Evolutionary conservation across 768 basidiomycete genomes (phyloP), one percentile per base, ranked within the genome.

Genomic region (Pholiota microspora): DNA sequence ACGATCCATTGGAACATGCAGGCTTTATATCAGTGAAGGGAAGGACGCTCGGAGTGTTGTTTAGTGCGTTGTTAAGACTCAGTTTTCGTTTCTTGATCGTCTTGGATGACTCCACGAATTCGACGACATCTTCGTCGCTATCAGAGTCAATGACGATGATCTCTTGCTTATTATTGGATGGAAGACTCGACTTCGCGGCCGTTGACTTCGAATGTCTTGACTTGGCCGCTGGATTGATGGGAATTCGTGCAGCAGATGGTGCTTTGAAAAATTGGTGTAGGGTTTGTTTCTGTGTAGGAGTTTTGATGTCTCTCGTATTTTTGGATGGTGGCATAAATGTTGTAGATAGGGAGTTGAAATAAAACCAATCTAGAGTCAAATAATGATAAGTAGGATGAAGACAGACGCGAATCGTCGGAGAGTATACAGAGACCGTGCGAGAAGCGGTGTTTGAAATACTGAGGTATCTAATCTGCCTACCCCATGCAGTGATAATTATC

Each of bases 131-230:
- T 10, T 69, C 69, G 24, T 85, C 84, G 49, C 77, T 77, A 59
- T 85, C 85, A 16, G 84, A 85, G 63, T 86, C 84, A 52, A 88
- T 80, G 53, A 85, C 67, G 45, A 86, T 85, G 57, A 85, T 62
- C 58, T 85, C 79, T 57, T 66, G 34, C 21, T 32, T 52, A 36
- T 29, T 53, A 18, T 44, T 45, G 32, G 36, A 28, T 35, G 24
- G 54, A 35, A 10, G 18, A 42, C 18, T 7, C 12, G 10, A 21
- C 40, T 27, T 38, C 25, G 45, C 25, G 13, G 35, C 16, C 29
- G 35, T 50, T n/a, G 59, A 45, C 31, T 45, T 54, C 44, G 31
- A 21, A 46, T 38, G 49, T n/a, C 23, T 46, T 24, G 21, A 36
- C 35, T 45, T 49, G 25, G 34, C 36, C 23, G 35, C 46, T 42